Evolutionary conservation across 2,329 filamentous ascomycete species (phyloP).

Genomic region (Apiospora arundinis): DNA sequence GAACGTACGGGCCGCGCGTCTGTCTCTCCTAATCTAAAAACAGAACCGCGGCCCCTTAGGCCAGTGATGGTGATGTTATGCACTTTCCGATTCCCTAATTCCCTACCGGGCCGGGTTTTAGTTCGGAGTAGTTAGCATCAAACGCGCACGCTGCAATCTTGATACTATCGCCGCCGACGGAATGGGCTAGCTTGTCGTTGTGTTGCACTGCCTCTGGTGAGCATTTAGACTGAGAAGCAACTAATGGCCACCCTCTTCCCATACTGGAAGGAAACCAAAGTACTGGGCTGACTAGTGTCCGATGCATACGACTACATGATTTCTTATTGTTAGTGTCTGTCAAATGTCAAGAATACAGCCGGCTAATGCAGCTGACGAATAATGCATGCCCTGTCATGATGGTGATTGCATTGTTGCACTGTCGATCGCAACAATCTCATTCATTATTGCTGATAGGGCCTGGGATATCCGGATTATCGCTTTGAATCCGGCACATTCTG

Average conservation of each 20-base stretch:
- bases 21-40: not conserved
- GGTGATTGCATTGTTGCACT: conserved; percentile 8
- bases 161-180: not conserved
- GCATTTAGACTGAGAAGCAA: not conserved
- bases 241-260: not conserved
- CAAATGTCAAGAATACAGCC: not conserved
- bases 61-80: not conserved
- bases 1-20: not conserved
- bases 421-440: not conserved
- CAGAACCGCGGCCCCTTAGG: not conserved
- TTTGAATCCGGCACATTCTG: conserved; percentile 1
- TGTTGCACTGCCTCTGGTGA: conserved; percentile 12
- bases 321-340: not conserved
- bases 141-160: not conserved
- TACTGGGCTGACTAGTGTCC: not conserved
- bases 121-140: not conserved
- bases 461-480: not conserved
- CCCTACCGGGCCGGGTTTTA: not conserved
- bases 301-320: not conserved
- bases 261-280: not conserved
- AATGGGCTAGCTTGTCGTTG: not conserved
- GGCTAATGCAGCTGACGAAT: not conserved
- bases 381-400: not conserved
- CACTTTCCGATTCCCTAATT: not conserved
- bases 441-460: not conserved